A percentile compares a stretch with the other conserved stretches of the same genome.
These are phyloP conservation scores for Talaromyces ruber DNA, from an alignment of 495 filamentous ascomycete genomes.

Conservation along the genomic window DNA sequence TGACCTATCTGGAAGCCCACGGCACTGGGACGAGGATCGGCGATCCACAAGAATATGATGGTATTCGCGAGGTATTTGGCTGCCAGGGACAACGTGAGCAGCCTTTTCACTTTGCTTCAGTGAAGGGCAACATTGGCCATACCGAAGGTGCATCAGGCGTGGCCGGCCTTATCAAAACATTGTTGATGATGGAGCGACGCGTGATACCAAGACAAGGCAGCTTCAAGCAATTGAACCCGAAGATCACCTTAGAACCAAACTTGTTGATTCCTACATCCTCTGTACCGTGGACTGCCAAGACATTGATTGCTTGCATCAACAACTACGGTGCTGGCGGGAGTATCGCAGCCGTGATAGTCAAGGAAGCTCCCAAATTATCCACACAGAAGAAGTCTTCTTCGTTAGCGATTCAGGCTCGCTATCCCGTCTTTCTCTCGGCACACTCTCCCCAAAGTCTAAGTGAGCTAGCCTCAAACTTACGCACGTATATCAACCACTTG, in stretches of 20 bases:
- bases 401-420: no score
- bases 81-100: constrained; percentile 8
- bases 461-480: no score
- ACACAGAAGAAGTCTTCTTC: no score
- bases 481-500: no score
- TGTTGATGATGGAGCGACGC: constrained; percentile 35
- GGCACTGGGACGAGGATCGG: constrained; percentile 22
- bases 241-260: constrained; percentile 14
- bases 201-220: constrained; percentile 26
- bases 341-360: constrained; percentile 37
- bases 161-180: constrained; percentile 31
- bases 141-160: constrained; percentile 36
- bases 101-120: constrained; percentile 20
- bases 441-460: no score
- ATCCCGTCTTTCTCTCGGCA: no score
- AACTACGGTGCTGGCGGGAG: constrained; percentile 45
- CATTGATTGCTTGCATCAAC: constrained; percentile 27
- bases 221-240: constrained; percentile 28
- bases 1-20: constrained; percentile 17
- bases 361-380: no score
- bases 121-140: constrained; percentile 44
- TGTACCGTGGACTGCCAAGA: constrained; percentile 13
- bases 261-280: background rate
- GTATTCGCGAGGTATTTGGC: constrained; percentile 25
- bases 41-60: constrained; percentile 28